Base-by-base conservation (phyloP, 345 rosid genomes). In the Isatis tinctoria region DNA sequence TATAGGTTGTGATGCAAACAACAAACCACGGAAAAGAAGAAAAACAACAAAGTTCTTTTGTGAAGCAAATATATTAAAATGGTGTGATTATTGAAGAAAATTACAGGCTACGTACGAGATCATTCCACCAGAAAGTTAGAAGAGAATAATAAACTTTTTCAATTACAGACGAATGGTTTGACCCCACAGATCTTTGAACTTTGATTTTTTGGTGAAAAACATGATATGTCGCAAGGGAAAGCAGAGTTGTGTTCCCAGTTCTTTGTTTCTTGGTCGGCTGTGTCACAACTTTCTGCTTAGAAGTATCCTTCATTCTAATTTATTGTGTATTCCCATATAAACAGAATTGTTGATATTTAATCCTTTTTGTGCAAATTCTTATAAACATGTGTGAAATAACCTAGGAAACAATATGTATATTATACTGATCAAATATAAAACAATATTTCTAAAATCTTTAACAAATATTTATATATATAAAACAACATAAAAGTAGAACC, bases 111-210 rank as follows among this genome's bases (percentile, higher is more conserved):
- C 13, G 22, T 12, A 58, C 13, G 22, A 39, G 36, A 49, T 49
- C 59, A 48, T 11, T 49, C 28, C 45, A 32, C 67, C 36, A 60
- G 52, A 52, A 53, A 24, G n/a, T 36, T 27, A 18, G 35, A 39
- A 57, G 26, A 67, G 69, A 75, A 75, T 52, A 52, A 70, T 69
- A 61, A 75, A 70, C 53, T 45, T 28, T 69, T 62, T 62, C 60
- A 76, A 44, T 39, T 58, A 65, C 40, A 58, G 57, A 3, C 68
- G 80, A 70, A 58, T 49, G 30, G 16, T 48, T 77, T 77, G 79
- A 75, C 68, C 27, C 32, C 72, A 30, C 13, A 37, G 13, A 71
- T 18, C 54, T 70, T 57, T 60, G 61, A 70, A 76, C 8, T 57
- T 76, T 64, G 47, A 57, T 3, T 10, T 27, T 36, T 45, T 44